Evolutionary conservation across 257 asterid species (phyloP).

Genomic region (Ajuga chamaepitys): DNA sequence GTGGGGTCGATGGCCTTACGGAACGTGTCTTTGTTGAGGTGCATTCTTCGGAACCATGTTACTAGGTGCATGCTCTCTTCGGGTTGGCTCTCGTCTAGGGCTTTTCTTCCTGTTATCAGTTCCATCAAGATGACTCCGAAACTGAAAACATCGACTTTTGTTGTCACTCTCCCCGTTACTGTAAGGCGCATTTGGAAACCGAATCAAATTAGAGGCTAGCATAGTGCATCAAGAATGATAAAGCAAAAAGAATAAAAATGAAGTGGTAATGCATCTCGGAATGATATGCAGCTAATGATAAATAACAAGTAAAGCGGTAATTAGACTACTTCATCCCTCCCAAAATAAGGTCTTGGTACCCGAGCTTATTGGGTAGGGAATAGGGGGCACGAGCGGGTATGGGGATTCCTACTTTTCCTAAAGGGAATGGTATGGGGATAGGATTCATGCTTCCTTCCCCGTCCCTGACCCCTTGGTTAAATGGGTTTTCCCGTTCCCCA

Average conservation of each 20-base stretch:
- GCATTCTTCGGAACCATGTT: slow-evolving; percentile 88
- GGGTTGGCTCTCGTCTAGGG: slow-evolving; percentile 85
- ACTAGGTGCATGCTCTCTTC: slow-evolving; percentile 97
- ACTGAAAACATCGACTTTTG: slow-evolving; percentile 88
- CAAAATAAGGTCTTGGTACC: no score
- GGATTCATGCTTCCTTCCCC: no score
- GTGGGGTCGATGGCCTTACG: slow-evolving; percentile 84
- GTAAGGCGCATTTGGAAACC: slow-evolving; percentile 16
- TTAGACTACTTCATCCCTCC: no score
- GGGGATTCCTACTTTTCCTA: no score
- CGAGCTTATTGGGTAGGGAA: no score
- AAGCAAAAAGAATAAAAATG: not conserved
- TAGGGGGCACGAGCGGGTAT: no score
- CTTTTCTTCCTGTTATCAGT: slow-evolving; percentile 81
- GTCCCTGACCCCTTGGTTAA: no score
- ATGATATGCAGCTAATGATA: no score
- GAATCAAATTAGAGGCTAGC: not conserved
- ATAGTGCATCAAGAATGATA: not conserved
- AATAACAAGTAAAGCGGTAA: no score
- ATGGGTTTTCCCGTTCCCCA: no score
- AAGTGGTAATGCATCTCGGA: no score
- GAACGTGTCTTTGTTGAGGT: slow-evolving; percentile 72
- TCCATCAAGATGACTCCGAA: slow-evolving; percentile 97
- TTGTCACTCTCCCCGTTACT: slow-evolving; percentile 95
- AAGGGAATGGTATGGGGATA: no score